phyloP scores from a whole-genome alignment of 805 yeast genomes.

The Candida parachauliodes region DNA sequence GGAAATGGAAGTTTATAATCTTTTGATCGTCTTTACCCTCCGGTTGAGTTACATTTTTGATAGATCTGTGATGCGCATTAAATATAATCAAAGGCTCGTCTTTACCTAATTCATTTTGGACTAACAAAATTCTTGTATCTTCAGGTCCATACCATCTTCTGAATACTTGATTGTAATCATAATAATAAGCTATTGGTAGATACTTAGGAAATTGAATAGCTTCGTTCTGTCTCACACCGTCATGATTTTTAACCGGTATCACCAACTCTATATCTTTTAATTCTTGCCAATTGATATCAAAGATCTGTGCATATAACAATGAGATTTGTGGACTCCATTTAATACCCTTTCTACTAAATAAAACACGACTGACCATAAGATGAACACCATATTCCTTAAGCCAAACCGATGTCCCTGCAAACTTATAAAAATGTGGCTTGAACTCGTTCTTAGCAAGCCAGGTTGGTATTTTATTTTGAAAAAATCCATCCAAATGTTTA shows the following conservation, averaged over 20 bases:
- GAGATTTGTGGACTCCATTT: constrained; percentile 24
- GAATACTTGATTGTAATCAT: constrained; percentile 8
- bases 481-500: constrained; percentile 2
- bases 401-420: constrained; percentile 33
- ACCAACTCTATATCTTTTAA: constrained; percentile 19
- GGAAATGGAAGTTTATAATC: constrained; percentile 4
- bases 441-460: constrained; percentile 3
- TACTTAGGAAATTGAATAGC: constrained; percentile 13
- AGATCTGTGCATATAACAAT: constrained; percentile 20
- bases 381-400: constrained; percentile 30
- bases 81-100: constrained; percentile 14
- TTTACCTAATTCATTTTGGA: constrained; percentile 16
- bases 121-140: constrained; percentile 22
- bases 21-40: constrained; percentile 6
- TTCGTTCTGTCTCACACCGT: constrained; percentile 6
- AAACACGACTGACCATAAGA: constrained; percentile 27
- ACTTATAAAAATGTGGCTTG: constrained; percentile 23
- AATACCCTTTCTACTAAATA: constrained; percentile 19
- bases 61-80: constrained; percentile 13
- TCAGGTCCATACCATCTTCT: constrained; percentile 22
- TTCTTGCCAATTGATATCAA: constrained; percentile 21
- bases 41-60: constrained; percentile 4
- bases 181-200: constrained; percentile 14
- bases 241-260: constrained; percentile 18
- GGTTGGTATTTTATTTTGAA: constrained; percentile 9